A percentile compares a stretch with the other conserved stretches of the same genome.
Conservation (phyloP, 257 asterid genomes). For the Cordia subcordata region DNA sequence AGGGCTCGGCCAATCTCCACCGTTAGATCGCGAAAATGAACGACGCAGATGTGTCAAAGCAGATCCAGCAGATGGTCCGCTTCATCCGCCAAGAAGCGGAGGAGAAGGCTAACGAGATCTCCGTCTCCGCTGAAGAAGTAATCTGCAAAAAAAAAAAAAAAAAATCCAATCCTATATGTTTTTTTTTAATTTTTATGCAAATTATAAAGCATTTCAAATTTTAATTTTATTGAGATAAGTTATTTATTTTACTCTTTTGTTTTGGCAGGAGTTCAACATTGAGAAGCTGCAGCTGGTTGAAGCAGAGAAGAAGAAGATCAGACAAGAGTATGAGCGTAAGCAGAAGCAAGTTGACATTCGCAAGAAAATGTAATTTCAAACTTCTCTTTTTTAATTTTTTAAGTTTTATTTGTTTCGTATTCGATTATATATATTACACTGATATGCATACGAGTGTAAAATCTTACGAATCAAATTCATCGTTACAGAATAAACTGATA, state of each 20-base stretch:
- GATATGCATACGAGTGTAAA: background rate
- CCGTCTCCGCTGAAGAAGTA: constrained; percentile 96
- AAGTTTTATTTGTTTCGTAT: no score
- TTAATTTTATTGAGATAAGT: background rate
- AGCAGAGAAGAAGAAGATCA: constrained; percentile 97
- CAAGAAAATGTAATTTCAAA: constrained; percentile 59
- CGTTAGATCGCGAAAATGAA: constrained; percentile 54
- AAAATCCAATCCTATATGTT: background rate
- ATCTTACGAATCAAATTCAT: no score
- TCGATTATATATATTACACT: background rate
- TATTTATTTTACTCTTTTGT: background rate
- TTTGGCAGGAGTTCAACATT: constrained; percentile 82
- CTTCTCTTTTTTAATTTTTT: background rate
- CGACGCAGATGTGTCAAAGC: constrained; percentile 89
- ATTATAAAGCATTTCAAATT: background rate
- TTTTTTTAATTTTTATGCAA: background rate
- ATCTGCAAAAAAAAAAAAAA: no score
- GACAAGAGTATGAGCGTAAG: constrained; percentile 87
- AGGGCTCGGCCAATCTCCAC: constrained; percentile 8
- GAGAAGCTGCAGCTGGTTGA: constrained; percentile 95
- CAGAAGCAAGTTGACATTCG: constrained; percentile 87
- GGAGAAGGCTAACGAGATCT: constrained; percentile 94
- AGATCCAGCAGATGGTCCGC: constrained; percentile 99
- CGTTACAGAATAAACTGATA: no score
- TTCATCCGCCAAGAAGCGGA: constrained; percentile 99